Conservation (phyloP, 768 basidiomycete genomes). For the Dictyophora rubrovolvata region DNA sequence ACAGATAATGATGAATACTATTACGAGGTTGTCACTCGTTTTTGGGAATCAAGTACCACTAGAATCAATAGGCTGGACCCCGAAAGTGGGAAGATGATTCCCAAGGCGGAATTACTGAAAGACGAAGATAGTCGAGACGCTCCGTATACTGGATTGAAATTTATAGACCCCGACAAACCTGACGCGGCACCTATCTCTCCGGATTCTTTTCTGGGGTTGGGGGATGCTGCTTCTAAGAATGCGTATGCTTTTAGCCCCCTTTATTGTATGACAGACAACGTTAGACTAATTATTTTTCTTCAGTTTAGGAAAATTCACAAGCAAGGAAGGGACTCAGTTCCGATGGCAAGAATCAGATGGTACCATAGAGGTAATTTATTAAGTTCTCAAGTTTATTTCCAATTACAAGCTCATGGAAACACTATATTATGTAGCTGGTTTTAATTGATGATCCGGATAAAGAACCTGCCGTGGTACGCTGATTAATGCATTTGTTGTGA, state of each 20-base stretch:
- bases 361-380: constrained; percentile 3
- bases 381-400: neutral
- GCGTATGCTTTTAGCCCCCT: constrained; percentile 6
- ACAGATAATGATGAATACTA: constrained; percentile 28
- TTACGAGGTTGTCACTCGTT: constrained; percentile 31
- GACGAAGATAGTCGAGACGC: constrained; percentile 17
- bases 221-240: constrained; percentile 12
- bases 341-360: constrained; percentile 16
- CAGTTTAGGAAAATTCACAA: constrained; percentile 14
- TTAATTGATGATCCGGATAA: constrained; percentile 21
- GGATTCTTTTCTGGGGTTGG: constrained; percentile 23
- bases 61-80: constrained; percentile 24
- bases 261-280: constrained; percentile 7
- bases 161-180: constrained; percentile 14
- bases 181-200: constrained; percentile 20
- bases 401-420: neutral
- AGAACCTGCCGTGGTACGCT: constrained; percentile 22
- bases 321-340: constrained; percentile 21
- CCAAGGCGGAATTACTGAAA: constrained; percentile 22
- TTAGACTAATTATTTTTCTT: neutral
- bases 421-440: constrained; percentile 17
- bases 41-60: constrained; percentile 27
- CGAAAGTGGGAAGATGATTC: constrained; percentile 20
- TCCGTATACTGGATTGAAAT: constrained; percentile 2
- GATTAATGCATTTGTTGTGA: neutral